Conservation (phyloP, 2,329 filamentous ascomycete species). For the Talaromyces marneffei region DNA sequence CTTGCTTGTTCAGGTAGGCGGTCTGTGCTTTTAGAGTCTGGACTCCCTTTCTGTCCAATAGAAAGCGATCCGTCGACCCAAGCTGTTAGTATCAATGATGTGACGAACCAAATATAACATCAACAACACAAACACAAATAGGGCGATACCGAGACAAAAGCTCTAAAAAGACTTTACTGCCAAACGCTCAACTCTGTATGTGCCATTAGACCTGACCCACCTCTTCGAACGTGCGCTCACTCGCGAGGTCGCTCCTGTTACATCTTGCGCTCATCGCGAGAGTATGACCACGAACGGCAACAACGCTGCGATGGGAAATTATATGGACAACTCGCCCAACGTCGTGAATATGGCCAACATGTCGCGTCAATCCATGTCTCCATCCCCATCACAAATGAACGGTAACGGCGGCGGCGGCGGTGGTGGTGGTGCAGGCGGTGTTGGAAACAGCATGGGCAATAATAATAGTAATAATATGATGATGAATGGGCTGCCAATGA, state of each 20-base stretch:
- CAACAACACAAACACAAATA: neutral
- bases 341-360: constrained; percentile 29
- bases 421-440: constrained; percentile 25
- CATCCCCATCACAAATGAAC: constrained; percentile 25
- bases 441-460: constrained; percentile 27
- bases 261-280: constrained; percentile 23
- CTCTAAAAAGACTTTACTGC: no score
- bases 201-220: neutral
- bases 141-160: neutral
- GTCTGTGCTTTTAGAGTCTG: neutral
- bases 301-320: constrained; percentile 25
- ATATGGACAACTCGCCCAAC: constrained; percentile 28
- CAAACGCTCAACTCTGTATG: neutral
- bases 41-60: neutral
- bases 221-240: constrained; percentile 3
- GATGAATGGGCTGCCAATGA: constrained; percentile 37
- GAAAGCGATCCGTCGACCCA: neutral
- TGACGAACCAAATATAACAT: neutral
- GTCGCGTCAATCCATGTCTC: constrained; percentile 31
- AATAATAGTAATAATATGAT: constrained; percentile 21
- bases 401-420: neutral
- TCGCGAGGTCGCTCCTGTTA: no score
- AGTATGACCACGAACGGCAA: constrained; percentile 24
- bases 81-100: neutral
- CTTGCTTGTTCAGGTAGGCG: neutral